Evolutionary conservation across 1,284 basidiomycete species (phyloP).

Genomic region (Farysia itapuensis): DNA sequence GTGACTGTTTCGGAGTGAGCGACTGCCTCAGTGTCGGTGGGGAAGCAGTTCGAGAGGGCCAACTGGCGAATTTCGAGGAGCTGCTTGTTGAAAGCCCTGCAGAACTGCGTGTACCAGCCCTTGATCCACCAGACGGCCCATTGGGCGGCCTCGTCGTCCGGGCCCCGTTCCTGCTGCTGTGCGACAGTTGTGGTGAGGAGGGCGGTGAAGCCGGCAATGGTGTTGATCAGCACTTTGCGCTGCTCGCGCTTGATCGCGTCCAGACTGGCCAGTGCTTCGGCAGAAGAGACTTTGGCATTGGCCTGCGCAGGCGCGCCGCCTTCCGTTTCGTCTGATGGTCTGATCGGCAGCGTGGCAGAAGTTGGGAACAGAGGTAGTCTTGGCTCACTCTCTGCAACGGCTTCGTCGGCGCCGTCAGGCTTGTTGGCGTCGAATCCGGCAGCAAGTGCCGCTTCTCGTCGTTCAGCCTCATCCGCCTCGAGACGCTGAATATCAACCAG

Average conservation of each 20-base stretch:
- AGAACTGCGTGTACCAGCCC: conserved; percentile 46
- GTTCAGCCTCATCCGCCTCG: conserved; percentile 35
- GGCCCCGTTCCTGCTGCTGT: not conserved
- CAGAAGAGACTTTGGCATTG: conserved; percentile 3
- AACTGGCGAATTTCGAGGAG: conserved; percentile 41
- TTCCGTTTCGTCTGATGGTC: not conserved
- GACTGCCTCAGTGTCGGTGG: not conserved
- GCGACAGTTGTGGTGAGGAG: too few relatives aligned
- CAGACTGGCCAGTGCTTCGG: conserved; percentile 37
- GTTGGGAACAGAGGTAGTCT: conserved; percentile 40
- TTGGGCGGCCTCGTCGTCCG: conserved; percentile 1
- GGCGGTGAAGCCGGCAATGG: conserved; percentile 33
- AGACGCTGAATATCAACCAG: conserved; percentile 33
- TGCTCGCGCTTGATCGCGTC: conserved; percentile 54
- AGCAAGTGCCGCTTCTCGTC: conserved; percentile 32
- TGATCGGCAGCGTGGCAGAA: conserved; percentile 16
- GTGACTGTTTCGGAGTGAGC: not conserved
- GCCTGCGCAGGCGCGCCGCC: not conserved
- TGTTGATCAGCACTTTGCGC: conserved; percentile 50
- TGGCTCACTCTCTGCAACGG: conserved; percentile 3
- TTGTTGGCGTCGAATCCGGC: conserved; percentile 21
- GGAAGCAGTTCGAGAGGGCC: conserved; percentile 42
- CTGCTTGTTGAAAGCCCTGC: conserved; percentile 35
- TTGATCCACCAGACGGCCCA: conserved; percentile 54
- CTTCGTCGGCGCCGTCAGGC: not conserved